phyloP scores from a whole-genome alignment of 129 eudicot species.

The Arctium lappa region DNA sequence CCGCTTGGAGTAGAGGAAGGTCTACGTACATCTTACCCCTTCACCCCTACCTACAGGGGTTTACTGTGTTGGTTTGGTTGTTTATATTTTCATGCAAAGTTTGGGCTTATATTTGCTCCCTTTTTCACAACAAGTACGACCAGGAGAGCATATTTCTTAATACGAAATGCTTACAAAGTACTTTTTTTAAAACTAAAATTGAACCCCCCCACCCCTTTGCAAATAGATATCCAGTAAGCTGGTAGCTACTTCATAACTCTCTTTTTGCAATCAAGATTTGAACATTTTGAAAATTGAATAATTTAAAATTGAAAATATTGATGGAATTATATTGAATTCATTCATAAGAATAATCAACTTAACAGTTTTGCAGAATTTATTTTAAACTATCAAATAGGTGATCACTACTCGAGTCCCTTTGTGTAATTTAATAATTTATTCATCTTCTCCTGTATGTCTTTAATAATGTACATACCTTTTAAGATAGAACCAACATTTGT shows the following conservation, averaged over 20 bases:
- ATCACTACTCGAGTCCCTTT: not conserved
- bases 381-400: not conserved
- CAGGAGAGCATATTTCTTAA: not conserved
- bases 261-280: not conserved
- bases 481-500: slow-evolving; percentile 1
- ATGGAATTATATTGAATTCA: not conserved
- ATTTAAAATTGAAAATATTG: not conserved
- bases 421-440: not conserved
- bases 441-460: not conserved
- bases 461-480: not conserved
- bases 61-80: too few species aligned
- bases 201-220: not conserved
- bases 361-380: not conserved
- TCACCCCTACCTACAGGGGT: too few species aligned
- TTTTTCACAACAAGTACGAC: not conserved
- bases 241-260: not conserved
- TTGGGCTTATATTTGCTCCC: too few species aligned
- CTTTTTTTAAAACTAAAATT: not conserved
- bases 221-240: not conserved
- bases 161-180: not conserved
- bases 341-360: not conserved
- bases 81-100: too few species aligned
- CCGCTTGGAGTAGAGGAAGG: too few species aligned
- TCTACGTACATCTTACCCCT: too few species aligned
- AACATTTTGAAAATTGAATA: not conserved